phyloP scores from a whole-genome alignment of 2,329 filamentous ascomycete species.

The Ascosphaera aggregata region DNA sequence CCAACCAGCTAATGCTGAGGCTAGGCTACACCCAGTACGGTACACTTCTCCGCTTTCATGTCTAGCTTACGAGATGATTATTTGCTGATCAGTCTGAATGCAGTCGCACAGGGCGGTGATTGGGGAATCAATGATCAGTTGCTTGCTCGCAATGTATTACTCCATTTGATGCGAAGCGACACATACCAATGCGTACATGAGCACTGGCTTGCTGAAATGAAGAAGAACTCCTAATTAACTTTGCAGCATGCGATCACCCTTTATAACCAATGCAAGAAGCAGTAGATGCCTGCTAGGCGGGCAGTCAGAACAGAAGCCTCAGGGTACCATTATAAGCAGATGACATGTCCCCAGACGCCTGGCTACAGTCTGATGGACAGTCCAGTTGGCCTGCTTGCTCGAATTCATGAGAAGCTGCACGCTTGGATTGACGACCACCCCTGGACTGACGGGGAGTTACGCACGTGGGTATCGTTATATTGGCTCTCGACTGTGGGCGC shows the following conservation, averaged over 20 bases:
- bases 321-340: conserved; percentile 33
- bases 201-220: conserved; percentile 25
- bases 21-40: conserved; percentile 41
- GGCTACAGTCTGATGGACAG: conserved; percentile 46
- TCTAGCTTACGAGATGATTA: background rate
- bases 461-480: conserved; percentile 54
- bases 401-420: conserved; percentile 62
- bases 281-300: conserved; percentile 26
- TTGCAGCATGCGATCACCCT: conserved; percentile 31
- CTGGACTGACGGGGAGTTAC: conserved; percentile 54
- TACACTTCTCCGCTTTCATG: conserved; percentile 5
- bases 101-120: conserved; percentile 38
- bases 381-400: conserved; percentile 46
- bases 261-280: conserved; percentile 28
- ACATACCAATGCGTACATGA: conserved; percentile 37
- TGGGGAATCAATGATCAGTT: conserved; percentile 44
- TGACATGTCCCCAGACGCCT: conserved; percentile 49
- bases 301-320: conserved; percentile 36
- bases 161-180: conserved; percentile 32
- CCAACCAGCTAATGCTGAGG: conserved; percentile 44
- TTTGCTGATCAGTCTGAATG: background rate
- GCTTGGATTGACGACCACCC: conserved; percentile 51
- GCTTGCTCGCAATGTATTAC: conserved; percentile 35
- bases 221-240: conserved; percentile 24
- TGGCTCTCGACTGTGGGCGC: conserved; percentile 47